A percentile compares a stretch with the other conserved stretches of the same genome.
Evolutionary conservation across 805 yeast species (phyloP).

Genomic region (Babjeviella inositovora): DNA sequence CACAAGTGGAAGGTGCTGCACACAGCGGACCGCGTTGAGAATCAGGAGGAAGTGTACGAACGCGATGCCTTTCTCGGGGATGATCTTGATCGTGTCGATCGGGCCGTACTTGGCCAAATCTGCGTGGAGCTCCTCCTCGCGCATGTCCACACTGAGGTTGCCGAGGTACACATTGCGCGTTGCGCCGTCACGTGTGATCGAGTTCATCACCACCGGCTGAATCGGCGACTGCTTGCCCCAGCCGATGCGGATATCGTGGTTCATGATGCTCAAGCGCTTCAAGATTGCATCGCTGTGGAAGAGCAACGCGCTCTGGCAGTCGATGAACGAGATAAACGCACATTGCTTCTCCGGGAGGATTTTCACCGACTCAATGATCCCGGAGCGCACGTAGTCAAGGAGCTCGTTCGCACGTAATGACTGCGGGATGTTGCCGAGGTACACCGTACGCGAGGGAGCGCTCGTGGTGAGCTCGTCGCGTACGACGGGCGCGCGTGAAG

Average conservation of each 20-base stretch:
- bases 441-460: conserved; percentile 75
- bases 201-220: conserved; percentile 56
- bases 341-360: conserved; percentile 76
- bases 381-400: conserved; percentile 82
- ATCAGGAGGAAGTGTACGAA: conserved; percentile 85
- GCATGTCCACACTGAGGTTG: conserved; percentile 45
- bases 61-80: conserved; percentile 72
- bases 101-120: conserved; percentile 66
- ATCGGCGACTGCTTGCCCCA: conserved; percentile 83
- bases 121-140: conserved; percentile 48
- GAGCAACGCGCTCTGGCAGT: conserved; percentile 73
- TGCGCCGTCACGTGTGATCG: conserved; percentile 76
- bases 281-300: conserved; percentile 90
- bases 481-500: no score
- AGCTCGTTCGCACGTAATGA: conserved; percentile 69
- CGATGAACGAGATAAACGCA: conserved; percentile 82
- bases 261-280: conserved; percentile 65
- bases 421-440: conserved; percentile 78
- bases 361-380: conserved; percentile 67
- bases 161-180: conserved; percentile 91
- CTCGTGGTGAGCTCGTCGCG: no score
- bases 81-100: conserved; percentile 71
- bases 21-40: conserved; percentile 74
- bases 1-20: conserved; percentile 49
- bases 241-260: conserved; percentile 73